These are phyloP conservation scores for Krasilnikovozyma curviuscula DNA, from an alignment of 768 basidiomycete genomes.

Conservation along the genomic window DNA sequence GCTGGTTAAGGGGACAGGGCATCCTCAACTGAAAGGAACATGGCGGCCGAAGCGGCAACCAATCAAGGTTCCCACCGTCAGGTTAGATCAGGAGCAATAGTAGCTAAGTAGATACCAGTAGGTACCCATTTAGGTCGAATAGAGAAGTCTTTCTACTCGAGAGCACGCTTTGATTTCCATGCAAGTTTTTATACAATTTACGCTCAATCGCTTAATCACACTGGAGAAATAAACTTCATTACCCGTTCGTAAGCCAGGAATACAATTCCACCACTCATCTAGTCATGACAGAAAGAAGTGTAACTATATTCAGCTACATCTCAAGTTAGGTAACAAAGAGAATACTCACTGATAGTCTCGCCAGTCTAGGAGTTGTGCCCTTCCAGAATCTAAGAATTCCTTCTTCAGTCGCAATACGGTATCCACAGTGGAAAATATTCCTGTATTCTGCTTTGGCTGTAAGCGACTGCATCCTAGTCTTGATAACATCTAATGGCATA, in stretches of 20 bases:
- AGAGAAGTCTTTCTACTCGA: too few relatives aligned
- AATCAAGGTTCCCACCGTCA: too few relatives aligned
- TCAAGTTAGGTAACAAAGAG: not conserved
- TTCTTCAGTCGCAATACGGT: conserved; percentile 83
- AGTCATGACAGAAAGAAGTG: conserved; percentile 21
- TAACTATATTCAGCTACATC: conserved; percentile 21
- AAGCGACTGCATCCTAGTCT: conserved; percentile 93
- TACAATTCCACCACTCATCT: conserved; percentile 83
- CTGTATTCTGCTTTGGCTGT: conserved; percentile 63
- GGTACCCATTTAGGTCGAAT: too few relatives aligned
- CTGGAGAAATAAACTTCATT: conserved; percentile 10
- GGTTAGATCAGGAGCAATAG: too few relatives aligned
- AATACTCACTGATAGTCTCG: conserved; percentile 42
- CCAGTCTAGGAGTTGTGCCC: conserved; percentile 77
- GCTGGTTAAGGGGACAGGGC: too few relatives aligned
- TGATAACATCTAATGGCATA: conserved; percentile 40
- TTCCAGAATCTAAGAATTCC: conserved; percentile 88
- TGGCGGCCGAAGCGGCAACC: too few relatives aligned
- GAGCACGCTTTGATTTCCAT: too few relatives aligned
- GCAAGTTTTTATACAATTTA: too few relatives aligned
- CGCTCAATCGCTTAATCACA: too few relatives aligned
- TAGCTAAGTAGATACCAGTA: too few relatives aligned
- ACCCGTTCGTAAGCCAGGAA: conserved; percentile 65
- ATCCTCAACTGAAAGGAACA: too few relatives aligned
- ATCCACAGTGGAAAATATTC: conserved; percentile 89